Conservation (phyloP, 2,329 filamentous ascomycete genomes). For the Thyridium curvatum region DNA sequence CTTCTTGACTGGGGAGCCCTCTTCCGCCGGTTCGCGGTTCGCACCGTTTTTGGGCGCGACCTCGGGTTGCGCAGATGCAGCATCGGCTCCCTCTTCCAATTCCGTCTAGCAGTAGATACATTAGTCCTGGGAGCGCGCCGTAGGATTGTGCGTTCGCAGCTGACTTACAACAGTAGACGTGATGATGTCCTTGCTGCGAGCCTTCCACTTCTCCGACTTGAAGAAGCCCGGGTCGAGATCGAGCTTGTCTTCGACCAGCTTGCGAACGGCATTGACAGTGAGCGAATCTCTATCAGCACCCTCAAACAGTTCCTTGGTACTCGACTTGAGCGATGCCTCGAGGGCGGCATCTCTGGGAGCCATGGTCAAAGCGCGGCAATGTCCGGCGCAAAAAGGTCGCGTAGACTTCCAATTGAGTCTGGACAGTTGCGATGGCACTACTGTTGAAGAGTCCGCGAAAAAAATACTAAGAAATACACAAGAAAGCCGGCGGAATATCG, state of each 20-base stretch:
- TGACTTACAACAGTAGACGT: slow-evolving; percentile 45
- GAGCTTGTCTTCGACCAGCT: slow-evolving; percentile 41
- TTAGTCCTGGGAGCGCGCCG: slow-evolving; percentile 9
- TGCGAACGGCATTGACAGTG: slow-evolving; percentile 52
- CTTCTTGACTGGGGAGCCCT: slow-evolving; percentile 6
- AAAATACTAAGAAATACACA: not conserved
- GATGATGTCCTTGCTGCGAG: slow-evolving; percentile 52
- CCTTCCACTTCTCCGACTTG: slow-evolving; percentile 44
- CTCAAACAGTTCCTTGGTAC: slow-evolving; percentile 38
- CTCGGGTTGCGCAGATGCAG: slow-evolving; percentile 5
- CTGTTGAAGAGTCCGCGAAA: not conserved
- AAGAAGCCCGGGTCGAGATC: slow-evolving; percentile 46
- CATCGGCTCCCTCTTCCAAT: slow-evolving; percentile 3
- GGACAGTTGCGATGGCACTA: too few relatives aligned
- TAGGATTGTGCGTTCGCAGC: slow-evolving; percentile 6
- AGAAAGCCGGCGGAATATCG: not conserved
- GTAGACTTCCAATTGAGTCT: too few relatives aligned
- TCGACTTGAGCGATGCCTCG: slow-evolving; percentile 38
- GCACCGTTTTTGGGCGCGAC: slow-evolving; percentile 15
- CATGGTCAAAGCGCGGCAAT: slow-evolving; percentile 20
- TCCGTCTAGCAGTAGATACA: slow-evolving; percentile 1
- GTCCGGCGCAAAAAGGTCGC: not conserved
- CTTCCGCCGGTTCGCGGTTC: slow-evolving; percentile 21
- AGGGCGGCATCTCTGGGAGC: slow-evolving; percentile 33
- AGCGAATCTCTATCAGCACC: slow-evolving; percentile 35